Percentiles rank a stretch among this genome's conserved stretches.
Evolutionary conservation across 441 rosid genomes (phyloP).

Genomic region (Aleurites moluccanus): DNA sequence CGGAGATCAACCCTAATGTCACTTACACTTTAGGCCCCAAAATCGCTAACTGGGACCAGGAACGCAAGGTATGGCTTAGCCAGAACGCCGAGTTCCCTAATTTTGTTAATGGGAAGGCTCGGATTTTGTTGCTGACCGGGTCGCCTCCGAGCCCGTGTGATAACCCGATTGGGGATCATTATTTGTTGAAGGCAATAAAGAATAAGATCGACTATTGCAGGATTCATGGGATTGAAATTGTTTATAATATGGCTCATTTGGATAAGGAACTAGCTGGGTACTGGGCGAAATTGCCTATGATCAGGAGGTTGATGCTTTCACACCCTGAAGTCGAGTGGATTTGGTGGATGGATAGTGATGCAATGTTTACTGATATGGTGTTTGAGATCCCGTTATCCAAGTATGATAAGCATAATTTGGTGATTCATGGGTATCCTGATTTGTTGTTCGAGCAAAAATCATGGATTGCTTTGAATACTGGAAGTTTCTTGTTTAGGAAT

Average conservation of each 20-base stretch:
- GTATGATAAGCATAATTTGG: conserved; percentile 67
- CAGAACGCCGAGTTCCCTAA: conserved; percentile 80
- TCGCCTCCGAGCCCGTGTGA: conserved; percentile 94
- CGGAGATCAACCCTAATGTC: conserved; percentile 51
- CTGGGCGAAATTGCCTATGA: conserved; percentile 94
- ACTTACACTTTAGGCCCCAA: conserved; percentile 81
- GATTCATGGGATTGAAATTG: conserved; percentile 95
- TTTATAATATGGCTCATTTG: conserved; percentile 94
- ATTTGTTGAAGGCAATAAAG: conserved; percentile 79
- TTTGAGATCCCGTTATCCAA: conserved; percentile 73
- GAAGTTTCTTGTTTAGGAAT: conserved; percentile 85
- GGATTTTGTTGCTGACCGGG: conserved; percentile 79
- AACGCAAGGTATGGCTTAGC: conserved; percentile 77
- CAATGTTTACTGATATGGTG: conserved; percentile 91
- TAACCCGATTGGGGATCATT: conserved; percentile 93
- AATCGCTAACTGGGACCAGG: conserved; percentile 66
- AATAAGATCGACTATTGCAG: conserved; percentile 97
- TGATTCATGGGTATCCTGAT: conserved; percentile 91
- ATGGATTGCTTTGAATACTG: conserved; percentile 95
- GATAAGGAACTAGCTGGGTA: conserved; percentile 91
- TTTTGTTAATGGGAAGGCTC: conserved; percentile 60
- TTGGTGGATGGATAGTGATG: conserved; percentile 99
- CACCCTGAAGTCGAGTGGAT: conserved; percentile 98
- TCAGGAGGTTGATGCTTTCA: conserved; percentile 82
- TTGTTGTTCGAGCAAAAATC: conserved; percentile 82